A percentile compares a stretch with the other conserved stretches of the same genome.
These are phyloP conservation scores for Ophiostoma tasmaniense DNA, from an alignment of 2,329 filamentous ascomycete species.

Conservation along the genomic window DNA sequence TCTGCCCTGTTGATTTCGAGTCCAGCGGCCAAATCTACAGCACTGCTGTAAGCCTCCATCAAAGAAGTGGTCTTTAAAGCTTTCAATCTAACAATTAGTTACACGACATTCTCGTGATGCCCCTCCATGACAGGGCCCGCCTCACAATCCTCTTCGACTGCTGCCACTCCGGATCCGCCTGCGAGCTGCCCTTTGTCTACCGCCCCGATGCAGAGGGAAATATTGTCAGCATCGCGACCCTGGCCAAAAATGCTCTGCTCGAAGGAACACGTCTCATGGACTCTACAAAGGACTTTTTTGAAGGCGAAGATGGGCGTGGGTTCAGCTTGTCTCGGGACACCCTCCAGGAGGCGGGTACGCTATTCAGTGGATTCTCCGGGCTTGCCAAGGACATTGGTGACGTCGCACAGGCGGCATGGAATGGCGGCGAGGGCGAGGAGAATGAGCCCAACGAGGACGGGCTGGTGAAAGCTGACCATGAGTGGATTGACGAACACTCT, in stretches of 20 bases:
- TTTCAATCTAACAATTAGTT: constrained; percentile 23
- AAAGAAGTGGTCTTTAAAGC: neutral
- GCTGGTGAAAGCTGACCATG: constrained; percentile 35
- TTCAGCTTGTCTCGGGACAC: constrained; percentile 33
- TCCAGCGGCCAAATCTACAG: constrained; percentile 45
- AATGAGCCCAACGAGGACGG: constrained; percentile 31
- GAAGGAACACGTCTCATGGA: constrained; percentile 39
- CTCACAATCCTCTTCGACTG: constrained; percentile 53
- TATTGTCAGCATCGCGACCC: constrained; percentile 38
- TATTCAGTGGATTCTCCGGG: constrained; percentile 43
- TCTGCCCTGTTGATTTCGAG: constrained; percentile 46
- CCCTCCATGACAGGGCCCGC: constrained; percentile 40
- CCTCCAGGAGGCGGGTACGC: constrained; percentile 40
- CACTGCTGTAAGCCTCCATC: constrained; percentile 26
- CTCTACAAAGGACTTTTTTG: neutral
- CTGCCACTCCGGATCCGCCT: constrained; percentile 52
- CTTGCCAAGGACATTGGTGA: constrained; percentile 47
- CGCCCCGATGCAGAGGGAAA: constrained; percentile 48
- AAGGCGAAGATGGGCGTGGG: neutral
- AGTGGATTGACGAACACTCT: constrained; percentile 29
- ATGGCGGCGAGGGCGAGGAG: neutral
- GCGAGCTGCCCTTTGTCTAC: constrained; percentile 51
- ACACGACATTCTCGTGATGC: constrained; percentile 43
- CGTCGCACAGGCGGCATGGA: constrained; percentile 27
- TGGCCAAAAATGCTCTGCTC: constrained; percentile 38